Base-by-base conservation (phyloP, 352 stramenopile species). In the Phytophthora hybrid region DNA sequence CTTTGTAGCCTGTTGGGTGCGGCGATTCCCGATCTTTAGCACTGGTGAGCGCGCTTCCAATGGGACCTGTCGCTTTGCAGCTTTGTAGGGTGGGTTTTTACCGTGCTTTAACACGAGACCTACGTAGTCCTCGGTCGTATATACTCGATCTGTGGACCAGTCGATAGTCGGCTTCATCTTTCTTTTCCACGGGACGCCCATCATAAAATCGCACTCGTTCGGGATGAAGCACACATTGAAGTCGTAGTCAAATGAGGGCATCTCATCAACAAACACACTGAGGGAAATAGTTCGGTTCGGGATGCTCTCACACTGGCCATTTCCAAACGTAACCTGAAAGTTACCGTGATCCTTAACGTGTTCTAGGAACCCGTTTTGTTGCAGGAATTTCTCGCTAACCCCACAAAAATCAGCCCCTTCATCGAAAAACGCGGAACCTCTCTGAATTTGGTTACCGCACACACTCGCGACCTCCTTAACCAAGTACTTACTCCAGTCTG, bases 211-310 rank as follows among this genome's bases (percentile, higher is more conserved):
- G 18, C 52, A 62, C 10, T 37, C 23, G 5, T 61, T 62, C 1
- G 62, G 62, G 16, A 69, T 69, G 2, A 56, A 5, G 6, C 62
- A 69, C 5, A 69, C 61, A 21, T 67, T 60, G 10, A 67, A 67
- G 1, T 52, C 29, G 37, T 39, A 66, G 21, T 29, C 55, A 11
- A 62, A 62, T 31, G 61, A 54, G 44, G 32, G 46, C 49, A 60
- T 67, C 16, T 60, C 61, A 60, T 67, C 51, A 5, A 61, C 7
- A n/a, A 58, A 51, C 2, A 62, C 19, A 19, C 44, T 51, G 9
- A 69, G n/a, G 1, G 2, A 6, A 21, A 69, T 62, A 9, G 52
- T 56, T 6, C 7, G 23, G 16, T 63, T 60, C 7, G 8, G 18
- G 3, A 63, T 52, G 5, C 1, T 5, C 13, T 29, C 23, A 1